Conservation (phyloP, 352 stramenopile genomes). For the Blastocystis sp. region DNA sequence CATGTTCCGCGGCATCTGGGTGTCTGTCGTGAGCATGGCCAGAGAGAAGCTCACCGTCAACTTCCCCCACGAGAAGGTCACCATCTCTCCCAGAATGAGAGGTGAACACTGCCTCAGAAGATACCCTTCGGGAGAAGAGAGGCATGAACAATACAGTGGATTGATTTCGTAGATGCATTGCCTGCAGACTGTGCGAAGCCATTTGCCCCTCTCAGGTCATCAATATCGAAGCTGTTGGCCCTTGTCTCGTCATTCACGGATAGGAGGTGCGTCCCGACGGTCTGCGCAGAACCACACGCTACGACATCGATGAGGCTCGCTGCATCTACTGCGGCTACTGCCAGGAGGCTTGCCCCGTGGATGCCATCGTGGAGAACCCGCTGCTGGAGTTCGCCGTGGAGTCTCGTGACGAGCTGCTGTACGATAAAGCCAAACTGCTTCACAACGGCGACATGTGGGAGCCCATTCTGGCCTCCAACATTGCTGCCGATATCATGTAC, state of each 20-base stretch:
- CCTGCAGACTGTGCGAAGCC: slow-evolving; percentile 98
- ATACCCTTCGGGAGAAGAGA: slow-evolving; percentile 97
- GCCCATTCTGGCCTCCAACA: slow-evolving; percentile 97
- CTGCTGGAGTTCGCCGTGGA: slow-evolving; percentile 99
- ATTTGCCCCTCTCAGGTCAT: slow-evolving; percentile 98
- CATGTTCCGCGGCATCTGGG: slow-evolving; percentile 80
- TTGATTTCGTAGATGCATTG: slow-evolving; percentile 85
- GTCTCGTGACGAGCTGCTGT: slow-evolving; percentile 97
- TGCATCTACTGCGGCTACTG: slow-evolving; percentile 99
- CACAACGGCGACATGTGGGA: slow-evolving; percentile 99
- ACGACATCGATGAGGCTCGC: slow-evolving; percentile 99
- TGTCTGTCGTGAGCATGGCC: slow-evolving; percentile 76
- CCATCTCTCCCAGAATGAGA: slow-evolving; percentile 91
- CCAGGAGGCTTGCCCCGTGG: slow-evolving; percentile 91
- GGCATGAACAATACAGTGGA: slow-evolving; percentile 73
- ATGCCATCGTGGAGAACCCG: slow-evolving; percentile 98
- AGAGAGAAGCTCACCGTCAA: slow-evolving; percentile 92
- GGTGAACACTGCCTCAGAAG: slow-evolving; percentile 94
- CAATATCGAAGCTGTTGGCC: slow-evolving; percentile 88
- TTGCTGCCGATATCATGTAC: slow-evolving; percentile 96
- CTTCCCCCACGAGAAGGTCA: slow-evolving; percentile 96
- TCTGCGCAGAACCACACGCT: slow-evolving; percentile 93
- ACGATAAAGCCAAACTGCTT: slow-evolving; percentile 99
- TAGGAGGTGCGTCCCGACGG: slow-evolving; percentile 90
- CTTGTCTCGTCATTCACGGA: slow-evolving; percentile 70